phyloP scores from a whole-genome alignment of 495 filamentous ascomycete genomes.

The Tuber magnatum region DNA sequence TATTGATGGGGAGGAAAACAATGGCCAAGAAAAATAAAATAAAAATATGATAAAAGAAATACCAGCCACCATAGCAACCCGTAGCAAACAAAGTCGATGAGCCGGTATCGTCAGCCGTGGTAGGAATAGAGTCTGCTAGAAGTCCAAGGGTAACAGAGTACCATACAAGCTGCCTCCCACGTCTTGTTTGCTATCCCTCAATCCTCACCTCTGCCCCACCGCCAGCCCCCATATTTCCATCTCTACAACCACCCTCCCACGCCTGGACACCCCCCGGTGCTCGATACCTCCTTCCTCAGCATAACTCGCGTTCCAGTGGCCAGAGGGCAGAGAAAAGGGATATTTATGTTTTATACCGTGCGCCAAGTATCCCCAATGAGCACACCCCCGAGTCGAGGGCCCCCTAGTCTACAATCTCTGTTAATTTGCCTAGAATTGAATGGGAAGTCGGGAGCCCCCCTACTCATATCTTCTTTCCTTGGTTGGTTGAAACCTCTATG shows the following conservation, averaged over 20 bases:
- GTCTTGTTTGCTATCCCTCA: background rate
- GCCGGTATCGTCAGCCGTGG: background rate
- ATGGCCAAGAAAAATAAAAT: background rate
- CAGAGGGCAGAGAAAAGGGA: background rate
- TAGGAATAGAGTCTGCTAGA: background rate
- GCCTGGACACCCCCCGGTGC: background rate
- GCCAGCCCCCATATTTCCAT: background rate
- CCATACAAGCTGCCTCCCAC: background rate
- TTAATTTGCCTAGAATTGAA: background rate
- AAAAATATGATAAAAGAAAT: background rate
- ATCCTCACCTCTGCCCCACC: background rate
- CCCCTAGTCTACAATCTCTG: background rate
- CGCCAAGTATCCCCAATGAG: background rate
- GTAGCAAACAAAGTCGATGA: background rate
- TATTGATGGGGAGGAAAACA: background rate
- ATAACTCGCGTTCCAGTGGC: background rate
- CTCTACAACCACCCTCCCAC: background rate
- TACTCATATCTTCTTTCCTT: too few species aligned
- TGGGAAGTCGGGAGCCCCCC: background rate
- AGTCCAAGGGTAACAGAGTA: background rate
- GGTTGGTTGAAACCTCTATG: too few species aligned
- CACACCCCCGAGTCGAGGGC: background rate
- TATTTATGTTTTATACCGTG: background rate
- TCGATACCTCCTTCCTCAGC: background rate
- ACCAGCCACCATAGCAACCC: too few species aligned